Evolutionary conservation across 345 rosid genomes (phyloP), one percentile per base, ranked within the genome.

Genomic region (Reutealis trisperma): DNA sequence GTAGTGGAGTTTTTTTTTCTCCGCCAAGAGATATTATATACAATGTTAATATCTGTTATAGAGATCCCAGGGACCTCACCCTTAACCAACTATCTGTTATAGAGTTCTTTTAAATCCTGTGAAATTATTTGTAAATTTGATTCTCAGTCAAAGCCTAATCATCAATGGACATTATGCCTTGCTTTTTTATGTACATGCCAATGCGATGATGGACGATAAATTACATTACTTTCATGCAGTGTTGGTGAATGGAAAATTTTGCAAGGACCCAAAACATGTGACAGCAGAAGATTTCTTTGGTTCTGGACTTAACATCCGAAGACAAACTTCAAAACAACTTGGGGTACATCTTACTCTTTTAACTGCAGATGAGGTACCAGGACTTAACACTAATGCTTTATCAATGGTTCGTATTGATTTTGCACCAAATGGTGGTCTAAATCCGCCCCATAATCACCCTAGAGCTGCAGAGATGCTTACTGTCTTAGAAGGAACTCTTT

Each of bases 361-460:
- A 25, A 41, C 65, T 22, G 78, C 54, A 21, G n/a, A 22, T n/a
- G 3, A 0, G 19, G 19, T 75, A 10, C 78, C 71, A 54, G 78
- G 78, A 8, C 71, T 75, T 51, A 75, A 67, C 79, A 76, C 73
- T 19, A 49, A 14, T 2, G 79, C 67, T 6, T 13, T 76, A 24
- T 42, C 79, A 55, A 19, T 76, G 24, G 79, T 66, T 44, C 73
- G 79, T 4, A 44, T 76, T 10, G 79, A 76, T 24, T 76, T 12
- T 19, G 72, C 59, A 10, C 27, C 66, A 16, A 8, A 76, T 11
- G 75, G 75, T 21, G 63, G 63, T 47, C 13, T 75, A 0, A 75
- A 64, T 49, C 77, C 71, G 14, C 77, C 77, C 16, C 69, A 63
- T 10, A 60, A 16, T 24, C 80, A 71, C 63, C 80, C 80, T 71